These are phyloP conservation scores for Sanguinoderma infundibulare DNA, from an alignment of 1,284 basidiomycete genomes.

Conservation along the genomic window DNA sequence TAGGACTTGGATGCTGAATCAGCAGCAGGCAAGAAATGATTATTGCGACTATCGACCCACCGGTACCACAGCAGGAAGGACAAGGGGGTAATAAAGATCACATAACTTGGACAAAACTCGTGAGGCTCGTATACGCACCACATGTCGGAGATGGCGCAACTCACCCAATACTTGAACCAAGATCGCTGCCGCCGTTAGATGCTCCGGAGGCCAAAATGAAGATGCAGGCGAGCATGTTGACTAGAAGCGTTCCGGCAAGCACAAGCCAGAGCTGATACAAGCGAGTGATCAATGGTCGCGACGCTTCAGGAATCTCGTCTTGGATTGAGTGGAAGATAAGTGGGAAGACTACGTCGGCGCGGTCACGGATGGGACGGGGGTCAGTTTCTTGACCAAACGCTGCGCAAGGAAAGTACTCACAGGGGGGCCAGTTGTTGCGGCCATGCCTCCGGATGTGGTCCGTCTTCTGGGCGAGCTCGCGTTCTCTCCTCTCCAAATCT, in stretches of 20 bases:
- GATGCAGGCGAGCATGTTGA: constrained; percentile 94
- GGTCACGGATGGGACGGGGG: neutral
- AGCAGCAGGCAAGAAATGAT: constrained; percentile 10
- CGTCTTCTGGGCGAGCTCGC: constrained; percentile 66
- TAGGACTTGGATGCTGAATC: constrained; percentile 61
- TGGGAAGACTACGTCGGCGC: constrained; percentile 73
- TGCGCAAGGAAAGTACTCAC: constrained; percentile 46
- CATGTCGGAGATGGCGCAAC: constrained; percentile 34
- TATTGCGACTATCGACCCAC: constrained; percentile 40
- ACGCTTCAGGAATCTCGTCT: constrained; percentile 87
- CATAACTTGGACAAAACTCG: constrained; percentile 58
- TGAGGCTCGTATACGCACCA: neutral
- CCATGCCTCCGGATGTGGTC: constrained; percentile 82
- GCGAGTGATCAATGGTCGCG: constrained; percentile 80
- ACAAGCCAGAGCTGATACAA: constrained; percentile 90
- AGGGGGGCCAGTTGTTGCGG: constrained; percentile 89
- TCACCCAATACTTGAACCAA: constrained; percentile 81
- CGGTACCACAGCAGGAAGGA: constrained; percentile 95
- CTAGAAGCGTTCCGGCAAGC: constrained; percentile 74
- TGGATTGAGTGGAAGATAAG: constrained; percentile 92
- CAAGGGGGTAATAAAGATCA: constrained; percentile 78
- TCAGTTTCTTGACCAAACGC: neutral
- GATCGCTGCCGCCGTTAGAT: constrained; percentile 78
- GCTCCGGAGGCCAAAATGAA: constrained; percentile 82
- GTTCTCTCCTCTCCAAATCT: constrained; percentile 81